A percentile compares a stretch with the other conserved stretches of the same genome.
These are phyloP conservation scores for Kandelia obovata DNA, from an alignment of 345 rosid genomes.

Conservation along the genomic window DNA sequence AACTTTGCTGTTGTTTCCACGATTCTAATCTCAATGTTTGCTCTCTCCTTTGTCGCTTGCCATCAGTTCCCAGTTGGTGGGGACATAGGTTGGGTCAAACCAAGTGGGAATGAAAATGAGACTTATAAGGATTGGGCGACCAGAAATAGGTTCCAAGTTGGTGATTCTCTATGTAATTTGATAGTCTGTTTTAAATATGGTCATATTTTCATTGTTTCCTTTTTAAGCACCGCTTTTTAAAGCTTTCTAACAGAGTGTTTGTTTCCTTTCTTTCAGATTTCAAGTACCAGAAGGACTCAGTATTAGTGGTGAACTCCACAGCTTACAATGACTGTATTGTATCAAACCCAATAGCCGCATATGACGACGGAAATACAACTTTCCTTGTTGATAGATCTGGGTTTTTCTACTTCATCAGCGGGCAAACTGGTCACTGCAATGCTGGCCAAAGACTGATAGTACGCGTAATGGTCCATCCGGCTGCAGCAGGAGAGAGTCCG, in stretches of 20 bases:
- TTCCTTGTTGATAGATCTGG: conserved; percentile 31
- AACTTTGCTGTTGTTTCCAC: not conserved
- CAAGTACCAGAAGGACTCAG: conserved; percentile 32
- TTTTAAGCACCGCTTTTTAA: too few species aligned
- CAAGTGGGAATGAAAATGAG: conserved; percentile 18
- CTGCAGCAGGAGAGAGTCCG: conserved; percentile 7
- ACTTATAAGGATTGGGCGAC: conserved; percentile 31
- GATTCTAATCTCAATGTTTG: conserved; percentile 6
- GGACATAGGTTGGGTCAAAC: conserved; percentile 25
- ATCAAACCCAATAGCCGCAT: conserved; percentile 22
- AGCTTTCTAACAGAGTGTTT: not conserved
- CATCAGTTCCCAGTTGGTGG: conserved; percentile 38
- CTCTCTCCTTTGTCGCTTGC: conserved; percentile 6
- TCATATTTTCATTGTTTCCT: too few species aligned
- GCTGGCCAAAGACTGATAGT: conserved; percentile 35
- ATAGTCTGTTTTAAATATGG: too few species aligned
- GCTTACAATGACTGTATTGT: conserved; percentile 22
- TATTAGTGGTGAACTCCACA: conserved; percentile 27
- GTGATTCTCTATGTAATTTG: conserved; percentile 36
- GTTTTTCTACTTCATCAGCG: conserved; percentile 37
- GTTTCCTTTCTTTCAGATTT: conserved; percentile 16
- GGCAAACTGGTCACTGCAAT: conserved; percentile 26
- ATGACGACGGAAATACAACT: conserved; percentile 24
- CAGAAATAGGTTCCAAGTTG: conserved; percentile 32
- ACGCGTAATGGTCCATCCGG: conserved; percentile 31